phyloP scores from a whole-genome alignment of 2,329 filamentous ascomycete species.

The Pyrenochaeta sp. region DNA sequence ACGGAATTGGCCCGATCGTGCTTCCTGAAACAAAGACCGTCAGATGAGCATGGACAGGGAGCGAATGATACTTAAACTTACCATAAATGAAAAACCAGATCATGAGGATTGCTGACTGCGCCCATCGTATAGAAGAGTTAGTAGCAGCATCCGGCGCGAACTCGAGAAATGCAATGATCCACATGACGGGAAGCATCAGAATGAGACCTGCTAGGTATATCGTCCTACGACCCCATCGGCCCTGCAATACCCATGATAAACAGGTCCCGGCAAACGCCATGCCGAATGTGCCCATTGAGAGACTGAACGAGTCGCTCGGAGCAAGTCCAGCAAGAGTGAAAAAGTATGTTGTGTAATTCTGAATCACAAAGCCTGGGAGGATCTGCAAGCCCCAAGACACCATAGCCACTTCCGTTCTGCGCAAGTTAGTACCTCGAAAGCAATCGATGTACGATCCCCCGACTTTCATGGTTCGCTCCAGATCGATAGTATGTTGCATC shows the following conservation, averaged over 20 bases:
- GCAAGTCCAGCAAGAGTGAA: conserved; percentile 51
- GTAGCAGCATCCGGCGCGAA: conserved; percentile 50
- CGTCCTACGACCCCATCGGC: conserved; percentile 74
- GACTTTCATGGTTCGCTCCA: conserved; percentile 71
- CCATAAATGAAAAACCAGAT: conserved; percentile 73
- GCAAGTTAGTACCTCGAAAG: conserved; percentile 77
- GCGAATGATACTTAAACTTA: not conserved
- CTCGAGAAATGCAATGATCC: conserved; percentile 66
- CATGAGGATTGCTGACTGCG: conserved; percentile 15
- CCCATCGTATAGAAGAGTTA: conserved; percentile 53
- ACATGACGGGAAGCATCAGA: conserved; percentile 71
- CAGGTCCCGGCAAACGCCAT: conserved; percentile 69
- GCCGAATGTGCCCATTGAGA: conserved; percentile 60
- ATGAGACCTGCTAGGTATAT: conserved; percentile 75
- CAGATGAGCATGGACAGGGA: too few species aligned
- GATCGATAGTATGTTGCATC: conserved; percentile 84
- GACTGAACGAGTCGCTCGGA: conserved; percentile 46
- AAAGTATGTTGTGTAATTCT: conserved; percentile 50
- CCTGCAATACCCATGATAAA: conserved; percentile 79
- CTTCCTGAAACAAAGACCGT: conserved; percentile 47
- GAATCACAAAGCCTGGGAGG: conserved; percentile 16
- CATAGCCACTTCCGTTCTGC: conserved; percentile 74
- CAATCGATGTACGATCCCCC: conserved; percentile 80
- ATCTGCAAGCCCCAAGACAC: conserved; percentile 52
- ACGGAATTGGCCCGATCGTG: conserved; percentile 85